phyloP scores from a whole-genome alignment of 495 filamentous ascomycete genomes.

The Niebla homalea region DNA sequence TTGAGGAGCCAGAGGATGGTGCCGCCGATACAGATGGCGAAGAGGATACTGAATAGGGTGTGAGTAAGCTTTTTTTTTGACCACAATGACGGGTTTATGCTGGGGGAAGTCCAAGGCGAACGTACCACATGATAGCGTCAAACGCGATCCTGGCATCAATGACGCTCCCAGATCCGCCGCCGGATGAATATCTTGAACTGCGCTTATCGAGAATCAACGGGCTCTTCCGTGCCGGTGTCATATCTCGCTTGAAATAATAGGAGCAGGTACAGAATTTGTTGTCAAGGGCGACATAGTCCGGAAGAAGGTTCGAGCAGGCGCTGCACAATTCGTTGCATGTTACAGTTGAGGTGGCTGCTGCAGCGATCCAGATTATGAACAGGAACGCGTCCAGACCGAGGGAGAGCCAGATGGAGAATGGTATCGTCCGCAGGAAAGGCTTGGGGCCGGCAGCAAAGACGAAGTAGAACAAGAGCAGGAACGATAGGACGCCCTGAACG shows the following conservation, averaged over 20 bases:
- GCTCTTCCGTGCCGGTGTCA: background rate
- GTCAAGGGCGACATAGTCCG: constrained; percentile 4
- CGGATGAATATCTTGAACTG: background rate
- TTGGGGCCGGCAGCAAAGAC: constrained; percentile 13
- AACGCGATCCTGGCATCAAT: constrained; percentile 9
- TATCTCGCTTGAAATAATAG: background rate
- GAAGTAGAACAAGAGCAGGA: constrained; percentile 10
- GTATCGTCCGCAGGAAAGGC: constrained; percentile 6
- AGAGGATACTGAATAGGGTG: background rate
- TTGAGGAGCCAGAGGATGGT: constrained; percentile 8
- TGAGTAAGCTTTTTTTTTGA: background rate
- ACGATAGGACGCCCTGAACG: constrained; percentile 12
- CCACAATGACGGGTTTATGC: too few relatives aligned
- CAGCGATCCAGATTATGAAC: constrained; percentile 15
- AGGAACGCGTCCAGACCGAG: constrained; percentile 13
- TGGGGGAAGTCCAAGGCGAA: background rate
- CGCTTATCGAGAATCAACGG: background rate
- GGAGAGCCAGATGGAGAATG: constrained; percentile 9
- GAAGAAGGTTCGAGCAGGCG: constrained; percentile 3
- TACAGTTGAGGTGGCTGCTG: constrained; percentile 10
- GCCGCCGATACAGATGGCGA: background rate
- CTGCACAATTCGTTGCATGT: constrained; percentile 14
- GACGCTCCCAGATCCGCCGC: background rate
- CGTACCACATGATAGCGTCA: constrained; percentile 12
- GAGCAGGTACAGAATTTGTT: background rate